Conservation (phyloP, 2,329 filamentous ascomycete species). For the Colletotrichum sp. region DNA sequence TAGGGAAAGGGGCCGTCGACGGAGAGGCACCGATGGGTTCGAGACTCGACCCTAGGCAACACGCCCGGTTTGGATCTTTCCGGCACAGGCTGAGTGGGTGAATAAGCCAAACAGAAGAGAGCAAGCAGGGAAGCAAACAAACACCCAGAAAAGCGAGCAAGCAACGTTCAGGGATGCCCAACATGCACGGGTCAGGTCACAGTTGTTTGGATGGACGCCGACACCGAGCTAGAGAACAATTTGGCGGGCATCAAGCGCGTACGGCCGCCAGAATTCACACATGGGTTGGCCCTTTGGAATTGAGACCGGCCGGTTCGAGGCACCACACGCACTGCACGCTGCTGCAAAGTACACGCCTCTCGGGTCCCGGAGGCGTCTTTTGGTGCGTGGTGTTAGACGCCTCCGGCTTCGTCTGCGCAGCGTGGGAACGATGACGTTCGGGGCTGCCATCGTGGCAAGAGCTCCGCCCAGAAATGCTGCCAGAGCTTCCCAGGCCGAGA, state of each 20-base stretch:
- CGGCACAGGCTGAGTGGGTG: neutral
- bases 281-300: neutral
- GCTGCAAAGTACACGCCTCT: neutral
- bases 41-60: neutral
- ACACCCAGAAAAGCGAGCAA: neutral
- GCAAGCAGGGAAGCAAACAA: neutral
- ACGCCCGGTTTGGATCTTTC: slow-evolving; percentile 3
- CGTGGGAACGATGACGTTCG: neutral
- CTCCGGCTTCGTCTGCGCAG: neutral
- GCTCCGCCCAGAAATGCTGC: neutral
- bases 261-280: neutral
- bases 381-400: neutral
- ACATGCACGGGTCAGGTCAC: neutral
- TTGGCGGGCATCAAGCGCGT: neutral
- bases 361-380: neutral
- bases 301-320: neutral
- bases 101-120: neutral
- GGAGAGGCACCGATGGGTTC: slow-evolving; percentile 6
- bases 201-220: neutral
- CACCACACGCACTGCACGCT: neutral
- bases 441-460: neutral
- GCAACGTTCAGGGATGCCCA: neutral
- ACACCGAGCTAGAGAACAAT: neutral
- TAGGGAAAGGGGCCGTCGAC: neutral
- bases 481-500: neutral